Evolutionary conservation across 495 filamentous ascomycete species (phyloP), one percentile per base, ranked within the genome.

Genomic region (Penicillium robsamsonii): DNA sequence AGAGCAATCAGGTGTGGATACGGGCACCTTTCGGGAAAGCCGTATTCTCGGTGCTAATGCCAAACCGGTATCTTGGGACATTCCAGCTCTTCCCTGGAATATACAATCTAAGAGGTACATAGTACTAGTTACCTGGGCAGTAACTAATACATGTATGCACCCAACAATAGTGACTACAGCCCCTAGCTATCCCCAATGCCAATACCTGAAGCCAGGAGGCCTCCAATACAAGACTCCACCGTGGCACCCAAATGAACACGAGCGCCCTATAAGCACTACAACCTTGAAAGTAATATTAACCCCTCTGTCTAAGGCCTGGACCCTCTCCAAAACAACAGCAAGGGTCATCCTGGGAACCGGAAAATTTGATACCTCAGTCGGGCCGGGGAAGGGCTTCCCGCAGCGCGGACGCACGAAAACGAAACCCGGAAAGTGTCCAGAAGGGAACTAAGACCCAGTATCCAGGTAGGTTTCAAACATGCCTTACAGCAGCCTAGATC

Each of bases 381-480:
- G 50, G 27, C 9, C 41, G 25, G 58, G 63, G 50, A 62, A 55
- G 18, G 13, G 8, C 13, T 27, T 35, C 49, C 60, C 57, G 60
- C 30, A 53, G 60, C 55, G 48, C 61, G 64, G 64, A 62, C 24
- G 53, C 53, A 53, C 4, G 17, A 25, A 11, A 12, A 20, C 22
- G 33, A 42, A 35, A 24, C 53, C 58, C 63, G 60, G 18, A 25
- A 51, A 22, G 35, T 54, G 51, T 46, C 55, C n/a, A 56, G 30
- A 46, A 47, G 55, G 38, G 46, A 54, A 12, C 44, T 5, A 24
- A 30, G 56, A 46, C 56, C 64, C 58, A 64, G 58, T 57, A 57
- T 55, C 7, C 15, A 64, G 61, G 59, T 52, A 57, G 60, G 66
- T 68, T 62, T 68, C 66, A 68, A 40, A 46, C 35, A 63, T 66